These are phyloP conservation scores for Aureobasidium musti DNA, from an alignment of 2,329 filamentous ascomycete species.

Conservation along the genomic window DNA sequence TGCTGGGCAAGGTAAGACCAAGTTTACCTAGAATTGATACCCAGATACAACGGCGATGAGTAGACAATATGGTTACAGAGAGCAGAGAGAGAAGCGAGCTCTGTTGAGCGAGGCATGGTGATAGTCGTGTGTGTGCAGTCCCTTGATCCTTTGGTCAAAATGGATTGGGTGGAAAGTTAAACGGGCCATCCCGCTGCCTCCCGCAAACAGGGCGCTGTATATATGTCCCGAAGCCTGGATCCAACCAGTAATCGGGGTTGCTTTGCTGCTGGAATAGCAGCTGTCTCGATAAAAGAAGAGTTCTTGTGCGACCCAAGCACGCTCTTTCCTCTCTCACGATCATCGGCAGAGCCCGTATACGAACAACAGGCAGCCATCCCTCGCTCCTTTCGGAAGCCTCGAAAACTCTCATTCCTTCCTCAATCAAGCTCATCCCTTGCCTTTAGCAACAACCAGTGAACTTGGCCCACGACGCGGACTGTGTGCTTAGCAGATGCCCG, in stretches of 20 bases:
- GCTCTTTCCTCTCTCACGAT: not conserved
- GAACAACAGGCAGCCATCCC: not conserved
- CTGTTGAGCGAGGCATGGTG: not conserved
- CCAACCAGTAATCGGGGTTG: not conserved
- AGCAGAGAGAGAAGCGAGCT: not conserved
- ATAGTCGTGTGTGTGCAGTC: not conserved
- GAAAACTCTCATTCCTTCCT: conserved; percentile 4
- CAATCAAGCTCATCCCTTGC: conserved; percentile 18
- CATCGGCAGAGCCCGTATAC: conserved; percentile 8
- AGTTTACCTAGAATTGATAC: not conserved
- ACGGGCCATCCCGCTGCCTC: not conserved
- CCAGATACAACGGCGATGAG: not conserved
- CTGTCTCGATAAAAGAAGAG: conserved; percentile 4
- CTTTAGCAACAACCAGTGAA: conserved; percentile 19
- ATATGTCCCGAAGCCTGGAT: not conserved
- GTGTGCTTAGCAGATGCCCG: conserved; percentile 23
- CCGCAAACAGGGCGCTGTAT: conserved; percentile 1
- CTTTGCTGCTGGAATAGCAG: not conserved
- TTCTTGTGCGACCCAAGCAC: conserved; percentile 10
- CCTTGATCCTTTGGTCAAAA: too few species aligned
- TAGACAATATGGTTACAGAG: not conserved
- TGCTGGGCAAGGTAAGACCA: conserved; percentile 9
- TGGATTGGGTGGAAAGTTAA: too few species aligned
- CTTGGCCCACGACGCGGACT: conserved; percentile 6
- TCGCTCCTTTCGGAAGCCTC: conserved; percentile 14